phyloP scores from a whole-genome alignment of 2,329 filamentous ascomycete genomes.

The Drechslerella coelobrocha region DNA sequence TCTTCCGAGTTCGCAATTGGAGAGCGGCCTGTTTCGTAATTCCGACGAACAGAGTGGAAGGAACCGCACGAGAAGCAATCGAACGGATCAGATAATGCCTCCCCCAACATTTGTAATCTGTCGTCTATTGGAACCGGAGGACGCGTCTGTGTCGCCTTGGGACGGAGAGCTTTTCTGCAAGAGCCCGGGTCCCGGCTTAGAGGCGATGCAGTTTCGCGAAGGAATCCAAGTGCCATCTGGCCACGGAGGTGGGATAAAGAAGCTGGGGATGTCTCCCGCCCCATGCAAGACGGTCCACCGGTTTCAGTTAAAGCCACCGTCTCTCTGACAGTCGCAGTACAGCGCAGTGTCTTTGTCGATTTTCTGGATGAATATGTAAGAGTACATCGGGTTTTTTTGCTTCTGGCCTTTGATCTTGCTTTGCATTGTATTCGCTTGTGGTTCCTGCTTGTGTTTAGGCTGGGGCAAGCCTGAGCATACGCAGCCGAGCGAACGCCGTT shows the following conservation, averaged over 20 bases:
- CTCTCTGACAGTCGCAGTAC: constrained; percentile 1
- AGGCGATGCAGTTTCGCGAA: not conserved
- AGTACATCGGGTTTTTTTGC: too few relatives aligned
- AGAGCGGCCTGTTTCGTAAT: not conserved
- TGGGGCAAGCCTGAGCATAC: not conserved
- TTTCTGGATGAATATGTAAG: not conserved
- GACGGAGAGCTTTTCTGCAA: constrained; percentile 6
- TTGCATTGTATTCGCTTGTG: not conserved
- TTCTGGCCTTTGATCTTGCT: not conserved
- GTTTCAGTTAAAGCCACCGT: constrained; percentile 2
- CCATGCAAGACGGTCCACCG: not conserved
- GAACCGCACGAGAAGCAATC: not conserved
- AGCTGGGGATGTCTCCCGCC: not conserved
- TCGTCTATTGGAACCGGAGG: not conserved
- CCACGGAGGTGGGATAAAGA: not conserved
- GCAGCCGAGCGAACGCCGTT: not conserved
- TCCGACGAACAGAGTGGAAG: constrained; percentile 2
- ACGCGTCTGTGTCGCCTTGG: constrained; percentile 1
- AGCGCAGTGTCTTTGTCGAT: not conserved
- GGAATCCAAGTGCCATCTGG: not conserved
- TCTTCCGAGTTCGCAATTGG: not conserved
- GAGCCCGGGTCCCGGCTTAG: constrained; percentile 1
- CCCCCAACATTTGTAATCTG: not conserved
- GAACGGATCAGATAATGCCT: not conserved
- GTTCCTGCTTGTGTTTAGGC: not conserved